Percentiles rank a stretch among this genome's conserved stretches.
These are phyloP conservation scores for Boletellus ananas DNA, from an alignment of 768 basidiomycete genomes.

Conservation along the genomic window DNA sequence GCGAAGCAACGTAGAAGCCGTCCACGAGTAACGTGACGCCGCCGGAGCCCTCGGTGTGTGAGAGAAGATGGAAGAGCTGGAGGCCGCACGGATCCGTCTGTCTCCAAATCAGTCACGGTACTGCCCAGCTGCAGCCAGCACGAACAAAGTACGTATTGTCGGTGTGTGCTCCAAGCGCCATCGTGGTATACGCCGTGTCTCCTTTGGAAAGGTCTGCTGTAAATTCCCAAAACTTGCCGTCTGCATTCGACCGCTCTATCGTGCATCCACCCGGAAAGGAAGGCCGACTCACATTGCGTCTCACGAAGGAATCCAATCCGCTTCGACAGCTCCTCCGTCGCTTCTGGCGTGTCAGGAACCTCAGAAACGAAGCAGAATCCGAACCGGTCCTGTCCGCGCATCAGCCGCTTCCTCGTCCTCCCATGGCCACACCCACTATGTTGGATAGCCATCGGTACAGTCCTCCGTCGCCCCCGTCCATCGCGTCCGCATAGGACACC, in stretches of 20 bases:
- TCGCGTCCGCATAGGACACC: constrained; percentile 68
- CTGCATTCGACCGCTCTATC: constrained; percentile 47
- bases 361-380: constrained; percentile 87
- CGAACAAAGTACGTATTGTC: constrained; percentile 57
- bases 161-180: constrained; percentile 83
- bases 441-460: constrained; percentile 79
- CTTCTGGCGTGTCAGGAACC: constrained; percentile 76
- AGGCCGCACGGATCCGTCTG: constrained; percentile 94
- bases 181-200: constrained; percentile 90
- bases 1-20: constrained; percentile 86
- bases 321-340: constrained; percentile 72
- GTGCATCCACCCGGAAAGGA: neutral
- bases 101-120: constrained; percentile 12
- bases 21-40: constrained; percentile 93
- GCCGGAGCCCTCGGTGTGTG: constrained; percentile 74
- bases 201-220: constrained; percentile 87
- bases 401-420: neutral
- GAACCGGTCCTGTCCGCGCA: constrained; percentile 61
- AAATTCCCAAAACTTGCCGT: constrained; percentile 97
- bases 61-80: constrained; percentile 92
- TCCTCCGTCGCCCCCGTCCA: constrained; percentile 60
- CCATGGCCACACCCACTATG: constrained; percentile 49
- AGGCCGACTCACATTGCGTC: constrained; percentile 55
- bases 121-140: constrained; percentile 1
- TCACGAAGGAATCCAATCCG: constrained; percentile 87